These are phyloP conservation scores for Fusarium sp. DNA, from an alignment of 2,329 filamentous ascomycete species.

Conservation along the genomic window DNA sequence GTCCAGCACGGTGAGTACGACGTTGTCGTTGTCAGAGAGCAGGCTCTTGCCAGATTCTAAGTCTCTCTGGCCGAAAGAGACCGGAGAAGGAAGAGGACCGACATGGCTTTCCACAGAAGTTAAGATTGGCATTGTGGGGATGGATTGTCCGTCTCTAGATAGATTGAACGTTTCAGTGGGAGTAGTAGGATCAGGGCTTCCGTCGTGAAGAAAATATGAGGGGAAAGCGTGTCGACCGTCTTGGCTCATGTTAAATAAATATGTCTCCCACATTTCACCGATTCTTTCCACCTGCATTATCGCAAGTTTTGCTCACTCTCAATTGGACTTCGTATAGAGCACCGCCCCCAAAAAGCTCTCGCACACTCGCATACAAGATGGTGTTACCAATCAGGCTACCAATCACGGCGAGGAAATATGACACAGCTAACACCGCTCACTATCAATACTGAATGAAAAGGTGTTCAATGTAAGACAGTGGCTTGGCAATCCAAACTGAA, in stretches of 20 bases:
- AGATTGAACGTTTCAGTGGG: rapidly evolving
- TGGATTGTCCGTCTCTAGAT: not conserved
- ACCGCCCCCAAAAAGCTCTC: not conserved
- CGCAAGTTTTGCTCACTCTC: not conserved
- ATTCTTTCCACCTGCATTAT: rapidly evolving
- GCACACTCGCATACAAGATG: not conserved
- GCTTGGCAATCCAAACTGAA: rapidly evolving
- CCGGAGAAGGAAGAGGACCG: not conserved
- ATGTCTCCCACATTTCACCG: too few species aligned
- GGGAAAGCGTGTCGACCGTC: too few species aligned
- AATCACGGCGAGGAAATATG: not conserved
- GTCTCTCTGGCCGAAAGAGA: not conserved
- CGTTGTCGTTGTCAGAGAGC: not conserved
- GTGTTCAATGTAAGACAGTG: not conserved
- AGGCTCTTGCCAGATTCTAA: rapidly evolving
- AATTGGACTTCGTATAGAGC: not conserved
- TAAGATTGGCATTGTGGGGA: not conserved
- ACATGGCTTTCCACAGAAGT: not conserved
- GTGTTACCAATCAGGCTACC: not conserved
- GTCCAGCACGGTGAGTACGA: rapidly evolving
- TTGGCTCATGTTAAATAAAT: too few species aligned
- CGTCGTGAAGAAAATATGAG: too few species aligned
- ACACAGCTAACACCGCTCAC: not conserved
- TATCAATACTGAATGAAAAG: rapidly evolving
- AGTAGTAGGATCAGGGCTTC: rapidly evolving